Evolutionary conservation across 2,329 filamentous ascomycete genomes (phyloP), one percentile per base, ranked within the genome.

Genomic region (Neonectria magnoliae): DNA sequence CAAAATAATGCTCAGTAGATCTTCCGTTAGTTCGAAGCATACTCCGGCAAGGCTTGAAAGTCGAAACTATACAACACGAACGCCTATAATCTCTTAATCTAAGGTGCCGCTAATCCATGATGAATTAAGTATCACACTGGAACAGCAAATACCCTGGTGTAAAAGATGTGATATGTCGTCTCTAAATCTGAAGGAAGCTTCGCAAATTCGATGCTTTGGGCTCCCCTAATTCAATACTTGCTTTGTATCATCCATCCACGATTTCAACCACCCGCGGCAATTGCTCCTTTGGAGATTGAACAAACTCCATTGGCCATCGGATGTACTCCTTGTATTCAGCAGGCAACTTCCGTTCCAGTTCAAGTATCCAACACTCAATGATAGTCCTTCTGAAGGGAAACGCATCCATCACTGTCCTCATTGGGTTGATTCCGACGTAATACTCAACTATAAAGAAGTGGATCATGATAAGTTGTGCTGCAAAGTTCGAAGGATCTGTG

Each of bases 391-490:
- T 41, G 2, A 69, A 69, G 0, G 62, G 59, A 29, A 68, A 66
- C 1, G 60, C 57, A 9, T 66, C 56, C 18, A 66, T 66, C 11
- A 68, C 53, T 1, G 59, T 31, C 22, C 36, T 33, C 36, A 69
- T 41, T 0, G 67, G 57, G 5, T 57, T 44, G 11, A 52, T 33
- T 0, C 44, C 62, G 4, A 68, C 33, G 2, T 59, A 22, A 27
- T 68, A 64, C 29, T 69, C 68, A 2, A 69, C 47, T 4, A 64
- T 44, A 44, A 69, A 68, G 38, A 69, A 69, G 31, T 69, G 68
- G 1, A 25, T 38, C 55, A 66, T 36, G n/a, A 68, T 55, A 27
- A 69, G 59, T n/a, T 65, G 63, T 1, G 65, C 57, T 2, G 44
- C 44, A 13, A 61, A 44, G 27, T 69, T 69, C 7, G 38, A 44